Percentiles rank a stretch among this genome's conserved stretches.
Evolutionary conservation across 805 yeast species (phyloP).

Genomic region (Isabelozyma rhagii): DNA sequence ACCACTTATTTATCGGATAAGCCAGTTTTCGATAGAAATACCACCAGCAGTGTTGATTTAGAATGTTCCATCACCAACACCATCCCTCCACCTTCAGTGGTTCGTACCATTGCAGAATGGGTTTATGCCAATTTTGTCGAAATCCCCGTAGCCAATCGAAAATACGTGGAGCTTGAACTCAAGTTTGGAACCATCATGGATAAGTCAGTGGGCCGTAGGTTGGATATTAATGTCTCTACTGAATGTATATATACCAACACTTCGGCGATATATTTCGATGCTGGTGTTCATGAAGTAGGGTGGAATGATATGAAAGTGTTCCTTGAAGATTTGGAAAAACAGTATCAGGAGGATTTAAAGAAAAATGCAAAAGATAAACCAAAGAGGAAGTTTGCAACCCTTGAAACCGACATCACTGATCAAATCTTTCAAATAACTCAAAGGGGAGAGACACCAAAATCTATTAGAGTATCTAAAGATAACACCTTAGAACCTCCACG

Average conservation of each 20-base stretch:
- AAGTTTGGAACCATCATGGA: conserved; percentile 72
- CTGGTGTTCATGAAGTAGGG: conserved; percentile 63
- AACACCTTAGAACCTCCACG: conserved; percentile 57
- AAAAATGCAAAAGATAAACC: conserved; percentile 17
- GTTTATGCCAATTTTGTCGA: conserved; percentile 76
- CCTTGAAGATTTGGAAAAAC: conserved; percentile 51
- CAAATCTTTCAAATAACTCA: conserved; percentile 58
- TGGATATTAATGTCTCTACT: conserved; percentile 63
- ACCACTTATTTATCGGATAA: conserved; percentile 15
- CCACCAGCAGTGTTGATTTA: conserved; percentile 33
- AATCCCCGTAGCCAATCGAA: conserved; percentile 52
- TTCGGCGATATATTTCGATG: conserved; percentile 54
- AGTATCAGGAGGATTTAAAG: conserved; percentile 38
- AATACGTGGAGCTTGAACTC: conserved; percentile 64
- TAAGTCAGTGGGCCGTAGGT: conserved; percentile 57
- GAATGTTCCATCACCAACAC: conserved; percentile 66
- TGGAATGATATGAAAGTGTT: conserved; percentile 55
- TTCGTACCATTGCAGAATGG: conserved; percentile 85
- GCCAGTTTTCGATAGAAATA: conserved; percentile 25
- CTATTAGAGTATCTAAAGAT: conserved; percentile 66
- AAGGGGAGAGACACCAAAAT: conserved; percentile 62
- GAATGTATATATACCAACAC: conserved; percentile 62
- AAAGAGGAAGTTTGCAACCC: conserved; percentile 53
- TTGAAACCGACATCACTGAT: conserved; percentile 64
- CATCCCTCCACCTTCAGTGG: conserved; percentile 75